Conservation (phyloP, 2,329 filamentous ascomycete genomes). For the Ophiosphaerella korrae region DNA sequence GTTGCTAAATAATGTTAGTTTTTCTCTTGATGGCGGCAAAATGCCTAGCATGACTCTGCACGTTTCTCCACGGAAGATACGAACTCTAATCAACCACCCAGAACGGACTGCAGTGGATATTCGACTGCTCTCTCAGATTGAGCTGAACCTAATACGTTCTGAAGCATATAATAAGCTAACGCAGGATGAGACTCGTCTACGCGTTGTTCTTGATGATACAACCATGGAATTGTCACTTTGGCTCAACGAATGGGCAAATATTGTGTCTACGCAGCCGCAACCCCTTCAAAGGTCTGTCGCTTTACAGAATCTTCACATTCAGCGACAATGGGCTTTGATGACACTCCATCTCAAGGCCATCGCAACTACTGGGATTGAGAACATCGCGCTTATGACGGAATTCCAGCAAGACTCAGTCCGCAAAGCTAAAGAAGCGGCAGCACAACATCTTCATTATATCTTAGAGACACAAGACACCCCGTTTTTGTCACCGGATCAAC, state of each 20-base stretch:
- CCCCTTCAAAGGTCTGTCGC: constrained; percentile 24
- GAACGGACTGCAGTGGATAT: constrained; percentile 56
- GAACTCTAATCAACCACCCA: constrained; percentile 52
- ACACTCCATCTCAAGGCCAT: constrained; percentile 60
- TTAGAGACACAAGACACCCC: constrained; percentile 30
- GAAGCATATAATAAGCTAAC: constrained; percentile 34
- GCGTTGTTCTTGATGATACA: constrained; percentile 25
- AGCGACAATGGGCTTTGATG: constrained; percentile 60
- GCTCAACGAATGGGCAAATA: constrained; percentile 51
- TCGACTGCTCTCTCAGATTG: constrained; percentile 59
- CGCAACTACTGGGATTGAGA: constrained; percentile 55
- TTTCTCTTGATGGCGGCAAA: constrained; percentile 54
- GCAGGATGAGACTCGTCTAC: constrained; percentile 25
- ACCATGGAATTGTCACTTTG: constrained; percentile 36
- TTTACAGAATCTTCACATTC: constrained; percentile 56
- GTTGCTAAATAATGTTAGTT: constrained; percentile 31
- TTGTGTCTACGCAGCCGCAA: constrained; percentile 24
- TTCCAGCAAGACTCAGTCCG: constrained; percentile 55
- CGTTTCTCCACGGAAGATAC: constrained; percentile 50
- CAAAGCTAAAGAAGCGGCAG: constrained; percentile 58
- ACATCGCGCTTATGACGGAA: constrained; percentile 58
- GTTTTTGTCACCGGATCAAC: constrained; percentile 14
- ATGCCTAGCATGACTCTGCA: constrained; percentile 46
- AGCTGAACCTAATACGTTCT: constrained; percentile 51
- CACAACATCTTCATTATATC: constrained; percentile 57